A percentile compares a stretch with the other conserved stretches of the same genome.
These are phyloP conservation scores for Calophaca sinica DNA, from an alignment of 306 rosid genomes.

Conservation along the genomic window DNA sequence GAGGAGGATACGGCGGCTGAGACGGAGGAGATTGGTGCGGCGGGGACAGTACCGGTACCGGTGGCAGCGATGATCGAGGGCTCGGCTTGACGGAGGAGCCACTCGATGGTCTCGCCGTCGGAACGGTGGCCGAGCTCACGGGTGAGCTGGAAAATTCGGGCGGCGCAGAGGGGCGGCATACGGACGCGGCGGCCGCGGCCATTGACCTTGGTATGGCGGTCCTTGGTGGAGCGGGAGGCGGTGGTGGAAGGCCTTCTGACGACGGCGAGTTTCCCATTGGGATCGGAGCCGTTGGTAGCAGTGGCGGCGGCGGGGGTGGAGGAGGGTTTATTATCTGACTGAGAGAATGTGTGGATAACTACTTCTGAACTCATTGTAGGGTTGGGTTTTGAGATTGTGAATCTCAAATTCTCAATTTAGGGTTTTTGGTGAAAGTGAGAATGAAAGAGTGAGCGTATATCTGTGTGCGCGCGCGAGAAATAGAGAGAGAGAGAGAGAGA, in stretches of 20 bases:
- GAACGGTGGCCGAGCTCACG: slow-evolving; percentile 97
- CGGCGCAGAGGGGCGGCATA: slow-evolving; percentile 96
- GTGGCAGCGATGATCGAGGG: slow-evolving; percentile 87
- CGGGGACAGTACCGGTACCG: slow-evolving; percentile 77
- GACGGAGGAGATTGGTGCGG: slow-evolving; percentile 54
- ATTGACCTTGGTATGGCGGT: slow-evolving; percentile 95
- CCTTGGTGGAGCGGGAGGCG: slow-evolving; percentile 61
- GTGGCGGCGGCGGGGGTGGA: slow-evolving; percentile 7
- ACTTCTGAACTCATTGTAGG: slow-evolving; percentile 61
- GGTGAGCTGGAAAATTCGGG: slow-evolving; percentile 88
- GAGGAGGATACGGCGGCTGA: slow-evolving; percentile 46
- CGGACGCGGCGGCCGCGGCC: slow-evolving; percentile 95
- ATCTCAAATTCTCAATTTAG: slow-evolving; percentile 39
- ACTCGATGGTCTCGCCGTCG: slow-evolving; percentile 96
- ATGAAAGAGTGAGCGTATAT: not conserved
- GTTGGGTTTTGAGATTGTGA: slow-evolving; percentile 28
- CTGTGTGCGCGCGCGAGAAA: not conserved
- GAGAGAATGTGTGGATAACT: slow-evolving; percentile 53
- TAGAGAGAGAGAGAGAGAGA: not conserved
- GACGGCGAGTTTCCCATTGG: slow-evolving; percentile 45
- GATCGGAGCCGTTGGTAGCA: slow-evolving; percentile 4
- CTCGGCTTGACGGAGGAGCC: slow-evolving; percentile 94
- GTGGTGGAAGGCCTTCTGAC: slow-evolving; percentile 27
- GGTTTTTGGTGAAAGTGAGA: slow-evolving; percentile 51
- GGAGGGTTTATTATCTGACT: slow-evolving; percentile 37